Percentiles rank a stretch among this genome's conserved stretches.
phyloP scores from a whole-genome alignment of 371 early-diverging fungal species.

The Lichtheimia ornata region DNA sequence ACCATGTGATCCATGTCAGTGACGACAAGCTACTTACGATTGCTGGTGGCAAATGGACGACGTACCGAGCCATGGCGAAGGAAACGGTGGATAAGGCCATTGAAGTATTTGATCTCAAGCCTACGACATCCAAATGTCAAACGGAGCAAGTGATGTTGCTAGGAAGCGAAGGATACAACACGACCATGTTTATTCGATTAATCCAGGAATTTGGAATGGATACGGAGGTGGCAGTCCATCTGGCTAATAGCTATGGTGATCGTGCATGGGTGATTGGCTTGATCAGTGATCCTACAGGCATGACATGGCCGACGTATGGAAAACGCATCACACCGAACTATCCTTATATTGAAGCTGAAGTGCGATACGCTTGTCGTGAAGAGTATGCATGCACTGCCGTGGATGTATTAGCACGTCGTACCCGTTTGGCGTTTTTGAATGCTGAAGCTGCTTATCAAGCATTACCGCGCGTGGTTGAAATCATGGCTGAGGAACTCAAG shows the following conservation, averaged over 20 bases:
- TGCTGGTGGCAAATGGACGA: conserved; percentile 99
- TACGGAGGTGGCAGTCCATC: conserved; percentile 91
- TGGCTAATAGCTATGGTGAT: conserved; percentile 94
- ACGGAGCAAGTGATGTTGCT: conserved; percentile 85
- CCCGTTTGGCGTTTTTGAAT: conserved; percentile 94
- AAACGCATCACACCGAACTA: conserved; percentile 82
- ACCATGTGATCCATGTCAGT: conserved; percentile 93
- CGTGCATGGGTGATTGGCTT: conserved; percentile 92
- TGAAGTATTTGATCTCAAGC: conserved; percentile 63
- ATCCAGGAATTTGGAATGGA: conserved; percentile 94
- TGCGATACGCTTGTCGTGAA: conserved; percentile 88
- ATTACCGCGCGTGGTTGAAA: conserved; percentile 84
- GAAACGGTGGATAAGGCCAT: conserved; percentile 95
- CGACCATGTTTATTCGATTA: conserved; percentile 88
- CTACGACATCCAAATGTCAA: conserved; percentile 46
- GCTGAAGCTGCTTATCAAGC: conserved; percentile 90
- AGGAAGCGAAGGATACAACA: conserved; percentile 86
- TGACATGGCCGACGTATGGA: conserved; percentile 82
- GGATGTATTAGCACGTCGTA: conserved; percentile 95
- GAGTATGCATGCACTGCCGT: conserved; percentile 95
- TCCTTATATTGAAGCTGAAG: conserved; percentile 95
- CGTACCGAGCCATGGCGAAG: conserved; percentile 98
- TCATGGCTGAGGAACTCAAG: conserved; percentile 88
- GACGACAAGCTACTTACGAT: conserved; percentile 90
- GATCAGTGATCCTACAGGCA: conserved; percentile 72